Conservation (phyloP, 495 filamentous ascomycete species). For the Aspergillus wentii region DNA sequence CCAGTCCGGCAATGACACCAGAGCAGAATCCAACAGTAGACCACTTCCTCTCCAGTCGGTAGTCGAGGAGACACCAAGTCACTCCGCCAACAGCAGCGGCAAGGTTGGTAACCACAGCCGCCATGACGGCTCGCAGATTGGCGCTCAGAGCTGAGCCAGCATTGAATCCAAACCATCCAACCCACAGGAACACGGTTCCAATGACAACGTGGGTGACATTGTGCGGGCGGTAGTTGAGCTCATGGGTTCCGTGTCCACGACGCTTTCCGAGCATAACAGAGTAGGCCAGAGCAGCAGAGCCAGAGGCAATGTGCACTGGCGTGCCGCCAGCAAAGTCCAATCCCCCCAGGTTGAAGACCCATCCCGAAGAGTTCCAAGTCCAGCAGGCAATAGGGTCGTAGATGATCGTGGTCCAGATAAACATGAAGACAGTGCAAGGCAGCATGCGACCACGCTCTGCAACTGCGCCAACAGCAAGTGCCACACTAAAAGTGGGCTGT, state of each 20-base stretch:
- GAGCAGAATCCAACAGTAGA: constrained; percentile 96
- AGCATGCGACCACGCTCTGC: constrained; percentile 94
- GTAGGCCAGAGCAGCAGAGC: constrained; percentile 83
- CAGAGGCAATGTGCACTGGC: constrained; percentile 92
- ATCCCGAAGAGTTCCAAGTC: constrained; percentile 91
- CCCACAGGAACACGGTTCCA: constrained; percentile 97
- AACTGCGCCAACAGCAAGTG: constrained; percentile 85
- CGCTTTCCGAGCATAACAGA: constrained; percentile 80
- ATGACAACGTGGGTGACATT: constrained; percentile 97
- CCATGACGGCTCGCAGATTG: constrained; percentile 72
- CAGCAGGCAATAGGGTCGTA: constrained; percentile 97
- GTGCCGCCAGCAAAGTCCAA: constrained; percentile 96
- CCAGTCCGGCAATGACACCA: constrained; percentile 85
- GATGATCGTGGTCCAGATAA: constrained; percentile 90
- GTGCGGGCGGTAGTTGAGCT: constrained; percentile 94
- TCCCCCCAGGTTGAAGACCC: constrained; percentile 78
- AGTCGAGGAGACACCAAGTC: constrained; percentile 94
- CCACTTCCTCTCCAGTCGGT: constrained; percentile 92
- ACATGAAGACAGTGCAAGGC: constrained; percentile 92
- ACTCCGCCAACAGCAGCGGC: constrained; percentile 70
- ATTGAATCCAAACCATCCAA: constrained; percentile 99
- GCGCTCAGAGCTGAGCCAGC: constrained; percentile 86
- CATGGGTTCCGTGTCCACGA: constrained; percentile 77
- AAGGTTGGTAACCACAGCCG: constrained; percentile 53
- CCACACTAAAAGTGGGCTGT: constrained; percentile 54